Base-by-base conservation (phyloP, 208 protist species). In the Blastocrithidia nonstop region DNA sequence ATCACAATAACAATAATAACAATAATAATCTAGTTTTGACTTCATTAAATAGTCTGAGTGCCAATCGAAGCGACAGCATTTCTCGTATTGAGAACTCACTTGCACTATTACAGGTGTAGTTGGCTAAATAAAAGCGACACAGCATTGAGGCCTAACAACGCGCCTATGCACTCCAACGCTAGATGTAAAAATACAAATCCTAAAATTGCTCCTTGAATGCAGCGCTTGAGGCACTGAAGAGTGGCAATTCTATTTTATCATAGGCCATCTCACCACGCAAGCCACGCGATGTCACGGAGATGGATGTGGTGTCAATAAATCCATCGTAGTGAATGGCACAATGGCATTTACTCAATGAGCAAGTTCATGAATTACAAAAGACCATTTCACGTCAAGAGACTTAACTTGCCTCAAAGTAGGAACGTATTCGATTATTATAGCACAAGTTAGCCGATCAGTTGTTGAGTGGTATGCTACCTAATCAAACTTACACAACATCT, bases 381-480 rank as follows among this genome's bases (percentile, higher is more conserved):
- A 39, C 48, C 23, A 44, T 86, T 13, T 66, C 75, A 43, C 45
- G 52, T 24, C 61, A 61, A 38, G 46, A 61, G 22, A 50, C 22
- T 4, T 71, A 81, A 32, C 29, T 83, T 21, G 61, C 60, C 19
- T 42, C 36, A 5, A 70, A 81, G 24, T 71, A 87, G 19, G 69
- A 80, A 48, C 69, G 81, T n/a, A 74, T 87, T 45, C 75, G 76
- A 1, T 61, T 84, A 51, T 58, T 90, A 16, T 72, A 90, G 35
- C 64, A 77, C 47, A 77, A 68, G n/a, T 66, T 90, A 4, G 81
- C 66, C 1, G 71, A 90, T 35, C 61, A 74, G 35, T 27, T 87
- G 7, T 64, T 16, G 26, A 39, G 15, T 4, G 19, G 9, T 25
- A 24, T 29, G 4, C 37, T 1, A 6, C 11, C 24, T 15, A 19